Percentiles rank a stretch among this genome's conserved stretches.
Evolutionary conservation across 1,139 yeast species (phyloP).

Genomic region (Hemisphaericaspora xylanilytica): DNA sequence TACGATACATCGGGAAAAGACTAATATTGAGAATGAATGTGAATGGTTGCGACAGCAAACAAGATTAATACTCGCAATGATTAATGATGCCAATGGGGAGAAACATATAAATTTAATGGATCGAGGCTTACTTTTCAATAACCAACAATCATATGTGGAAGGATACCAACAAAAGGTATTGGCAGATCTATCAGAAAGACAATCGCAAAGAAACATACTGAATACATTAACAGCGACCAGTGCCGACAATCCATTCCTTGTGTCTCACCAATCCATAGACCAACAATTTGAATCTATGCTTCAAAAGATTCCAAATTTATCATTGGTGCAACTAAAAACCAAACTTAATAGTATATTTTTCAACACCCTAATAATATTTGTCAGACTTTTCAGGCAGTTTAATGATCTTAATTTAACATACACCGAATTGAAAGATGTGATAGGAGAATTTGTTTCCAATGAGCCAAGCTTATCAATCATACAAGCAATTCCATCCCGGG

Average conservation of each 20-base stretch:
- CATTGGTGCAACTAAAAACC: conserved; percentile 32
- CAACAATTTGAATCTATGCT: conserved; percentile 27
- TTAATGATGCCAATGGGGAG: conserved; percentile 37
- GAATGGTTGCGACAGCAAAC: conserved; percentile 50
- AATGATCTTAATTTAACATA: conserved; percentile 27
- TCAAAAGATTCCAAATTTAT: conserved; percentile 27
- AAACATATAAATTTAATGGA: conserved; percentile 22
- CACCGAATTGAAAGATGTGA: conserved; percentile 26
- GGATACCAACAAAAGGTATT: conserved; percentile 35
- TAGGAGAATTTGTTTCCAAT: conserved; percentile 24
- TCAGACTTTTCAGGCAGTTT: conserved; percentile 31
- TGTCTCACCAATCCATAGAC: conserved; percentile 21
- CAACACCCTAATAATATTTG: conserved; percentile 32
- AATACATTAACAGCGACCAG: not conserved
- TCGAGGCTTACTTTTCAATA: conserved; percentile 35
- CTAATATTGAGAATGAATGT: conserved; percentile 42
- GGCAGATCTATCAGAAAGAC: conserved; percentile 17
- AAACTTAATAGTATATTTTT: conserved; percentile 37
- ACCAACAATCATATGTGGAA: conserved; percentile 25
- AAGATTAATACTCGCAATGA: conserved; percentile 39
- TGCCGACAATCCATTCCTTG: conserved; percentile 23
- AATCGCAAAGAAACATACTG: conserved; percentile 13
- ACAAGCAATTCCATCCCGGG: conserved; percentile 26
- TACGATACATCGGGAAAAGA: conserved; percentile 37
- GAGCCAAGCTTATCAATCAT: conserved; percentile 16